phyloP scores from a whole-genome alignment of 257 asterid species.

The Nicotiana knightiana region DNA sequence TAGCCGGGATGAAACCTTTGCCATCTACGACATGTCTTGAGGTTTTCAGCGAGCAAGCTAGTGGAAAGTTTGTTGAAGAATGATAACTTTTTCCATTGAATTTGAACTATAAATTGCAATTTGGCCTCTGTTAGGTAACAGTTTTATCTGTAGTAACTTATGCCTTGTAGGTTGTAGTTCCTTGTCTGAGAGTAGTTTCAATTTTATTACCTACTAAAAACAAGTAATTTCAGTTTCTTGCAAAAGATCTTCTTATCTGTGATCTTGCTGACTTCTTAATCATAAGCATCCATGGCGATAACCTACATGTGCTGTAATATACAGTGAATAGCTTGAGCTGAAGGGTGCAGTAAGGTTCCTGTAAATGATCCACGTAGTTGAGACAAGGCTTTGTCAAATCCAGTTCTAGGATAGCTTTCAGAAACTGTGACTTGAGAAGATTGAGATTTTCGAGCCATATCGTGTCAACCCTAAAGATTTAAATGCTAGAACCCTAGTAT shows the following conservation, averaged over 20 bases:
- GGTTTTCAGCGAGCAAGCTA: neutral
- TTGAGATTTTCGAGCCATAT: neutral
- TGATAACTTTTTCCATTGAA: neutral
- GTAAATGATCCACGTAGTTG: neutral
- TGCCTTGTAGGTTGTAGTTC: neutral
- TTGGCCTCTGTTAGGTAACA: neutral
- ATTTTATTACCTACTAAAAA: neutral
- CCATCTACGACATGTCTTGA: neutral
- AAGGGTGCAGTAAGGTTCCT: conserved; percentile 4
- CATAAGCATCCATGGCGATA: neutral
- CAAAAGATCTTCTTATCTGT: neutral
- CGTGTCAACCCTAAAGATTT: neutral
- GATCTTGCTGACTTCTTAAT: neutral
- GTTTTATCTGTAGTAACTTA: neutral
- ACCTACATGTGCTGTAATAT: neutral
- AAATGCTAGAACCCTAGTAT: neutral
- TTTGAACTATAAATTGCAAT: neutral
- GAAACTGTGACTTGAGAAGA: neutral
- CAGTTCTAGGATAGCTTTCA: neutral
- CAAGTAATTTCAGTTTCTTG: neutral
- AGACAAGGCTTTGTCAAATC: neutral
- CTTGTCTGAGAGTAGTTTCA: neutral
- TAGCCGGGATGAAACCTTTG: neutral
- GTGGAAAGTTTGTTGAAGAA: neutral
- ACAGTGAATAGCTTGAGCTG: neutral